Base-by-base conservation (phyloP, 208 protist species). In the Novymonas esmeraldas region DNA sequence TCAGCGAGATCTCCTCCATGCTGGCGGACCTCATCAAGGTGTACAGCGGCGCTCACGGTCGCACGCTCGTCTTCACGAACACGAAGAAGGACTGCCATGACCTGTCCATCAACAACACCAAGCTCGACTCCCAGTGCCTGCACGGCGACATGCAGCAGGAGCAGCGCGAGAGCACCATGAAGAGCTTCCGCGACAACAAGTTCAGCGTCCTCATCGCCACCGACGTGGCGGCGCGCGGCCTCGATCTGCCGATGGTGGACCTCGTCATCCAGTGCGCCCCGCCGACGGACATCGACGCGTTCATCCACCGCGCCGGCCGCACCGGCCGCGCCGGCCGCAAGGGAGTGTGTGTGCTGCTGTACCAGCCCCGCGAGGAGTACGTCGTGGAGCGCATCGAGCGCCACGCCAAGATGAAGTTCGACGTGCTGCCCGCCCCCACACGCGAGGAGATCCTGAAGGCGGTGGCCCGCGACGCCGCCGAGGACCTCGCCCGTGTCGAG, bases 281-380 rank as follows among this genome's bases (percentile, higher is more conserved):
- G 14, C 92, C 92, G 31, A 70, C 63, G 20, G 90, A 97, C 51
- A 93, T 95, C 51, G 97, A 99, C 64, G 84, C 86, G 56, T 99
- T 99, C 73, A 93, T 99, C 50, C 98, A 99, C 84, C 87, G 98
- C 38, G 91, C 91, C 39, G 98, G 98, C 14, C 80, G 98, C 68
- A 99, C 98, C 0, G 98, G 97, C 20, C 86, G 98, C 57, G 98
- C 97, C 18, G 92, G 92, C 20, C 81, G 92, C 28, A 93, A 90
- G 49, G 92, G 92, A 46, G 88, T 97, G 14, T 97, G 92, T 65
- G 90, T 97, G 60, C 70, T 95, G 57, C 80, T 97, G 16, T 91
- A 97, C 76, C 81, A 93, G 64, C 82, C 79, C 26, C 82, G 84
- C 46, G 87, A 94, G 68, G 87, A 95, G 82, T 93, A 92, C 73